Evolutionary conservation across 2,329 filamentous ascomycete species (phyloP).

Genomic region (Nectriaceae sp.): DNA sequence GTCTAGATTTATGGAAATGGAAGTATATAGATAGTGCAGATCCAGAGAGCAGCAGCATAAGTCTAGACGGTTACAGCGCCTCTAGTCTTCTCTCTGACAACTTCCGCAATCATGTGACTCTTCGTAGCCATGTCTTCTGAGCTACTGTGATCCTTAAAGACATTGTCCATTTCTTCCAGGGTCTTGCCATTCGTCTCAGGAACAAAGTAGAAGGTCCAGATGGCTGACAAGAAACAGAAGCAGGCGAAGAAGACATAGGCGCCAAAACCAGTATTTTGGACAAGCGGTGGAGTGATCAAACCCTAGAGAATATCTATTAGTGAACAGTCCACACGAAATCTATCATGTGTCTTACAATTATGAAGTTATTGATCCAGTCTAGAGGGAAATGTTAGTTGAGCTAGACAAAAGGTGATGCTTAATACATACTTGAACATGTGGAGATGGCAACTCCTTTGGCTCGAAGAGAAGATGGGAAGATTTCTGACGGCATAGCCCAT

Average conservation of each 20-base stretch:
- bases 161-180: constrained; percentile 53
- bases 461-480: constrained; percentile 62
- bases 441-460: constrained; percentile 65
- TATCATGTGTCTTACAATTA: constrained; percentile 39
- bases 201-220: constrained; percentile 54
- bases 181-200: constrained; percentile 57
- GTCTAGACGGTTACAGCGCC: neutral
- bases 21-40: no score
- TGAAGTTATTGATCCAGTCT: constrained; percentile 64
- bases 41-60: no score
- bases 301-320: constrained; percentile 27
- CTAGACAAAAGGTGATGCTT: accelerated
- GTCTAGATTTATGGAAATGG: no score
- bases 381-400: neutral
- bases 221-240: constrained; percentile 55
- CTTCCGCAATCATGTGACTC: neutral
- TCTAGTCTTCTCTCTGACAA: neutral
- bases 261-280: constrained; percentile 44
- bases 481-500: constrained; percentile 54
- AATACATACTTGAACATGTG: constrained; percentile 48
- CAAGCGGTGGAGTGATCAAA: constrained; percentile 52
- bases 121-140: neutral
- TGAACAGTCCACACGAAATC: neutral
- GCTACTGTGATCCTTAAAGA: constrained; percentile 23
- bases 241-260: constrained; percentile 60